phyloP scores from a whole-genome alignment of 2,329 filamentous ascomycete genomes.

The Amauroascus niger region DNA sequence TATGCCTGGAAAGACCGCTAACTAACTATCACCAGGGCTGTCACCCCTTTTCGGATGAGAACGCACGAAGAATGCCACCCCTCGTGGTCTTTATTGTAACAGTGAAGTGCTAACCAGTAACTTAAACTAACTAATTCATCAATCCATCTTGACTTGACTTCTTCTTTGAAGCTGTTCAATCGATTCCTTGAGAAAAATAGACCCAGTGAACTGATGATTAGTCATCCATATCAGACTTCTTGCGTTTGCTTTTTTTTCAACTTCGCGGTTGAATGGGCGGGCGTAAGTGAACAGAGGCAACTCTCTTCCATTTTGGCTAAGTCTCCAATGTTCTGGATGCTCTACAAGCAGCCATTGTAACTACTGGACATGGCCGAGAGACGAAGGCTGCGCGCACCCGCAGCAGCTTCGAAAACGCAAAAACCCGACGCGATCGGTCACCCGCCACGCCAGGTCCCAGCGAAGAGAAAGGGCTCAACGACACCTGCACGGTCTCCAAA shows the following conservation, averaged over 20 bases:
- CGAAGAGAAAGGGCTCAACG: slow-evolving; percentile 29
- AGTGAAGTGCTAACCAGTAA: no score
- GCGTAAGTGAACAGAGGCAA: no score
- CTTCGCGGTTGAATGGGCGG: background rate
- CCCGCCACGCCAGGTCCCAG: slow-evolving; percentile 23
- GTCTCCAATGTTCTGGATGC: background rate
- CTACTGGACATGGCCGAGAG: slow-evolving; percentile 37
- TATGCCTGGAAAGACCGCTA: no score
- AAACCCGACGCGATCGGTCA: slow-evolving; percentile 32
- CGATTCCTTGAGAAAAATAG: no score
- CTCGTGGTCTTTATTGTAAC: no score
- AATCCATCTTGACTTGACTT: no score
- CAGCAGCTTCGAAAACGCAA: slow-evolving; percentile 36
- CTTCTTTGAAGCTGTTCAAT: background rate
- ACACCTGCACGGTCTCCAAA: slow-evolving; percentile 22
- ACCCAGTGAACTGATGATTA: background rate
- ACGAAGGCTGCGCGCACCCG: slow-evolving; percentile 34
- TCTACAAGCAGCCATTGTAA: background rate
- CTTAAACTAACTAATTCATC: no score
- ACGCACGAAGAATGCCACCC: no score
- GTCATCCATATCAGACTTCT: no score
- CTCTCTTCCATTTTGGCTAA: no score
- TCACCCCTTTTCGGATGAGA: no score
- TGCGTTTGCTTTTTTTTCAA: background rate
- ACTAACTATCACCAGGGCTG: no score